Conservation (phyloP, 768 basidiomycete genomes). For the Chalciporus chontae region DNA sequence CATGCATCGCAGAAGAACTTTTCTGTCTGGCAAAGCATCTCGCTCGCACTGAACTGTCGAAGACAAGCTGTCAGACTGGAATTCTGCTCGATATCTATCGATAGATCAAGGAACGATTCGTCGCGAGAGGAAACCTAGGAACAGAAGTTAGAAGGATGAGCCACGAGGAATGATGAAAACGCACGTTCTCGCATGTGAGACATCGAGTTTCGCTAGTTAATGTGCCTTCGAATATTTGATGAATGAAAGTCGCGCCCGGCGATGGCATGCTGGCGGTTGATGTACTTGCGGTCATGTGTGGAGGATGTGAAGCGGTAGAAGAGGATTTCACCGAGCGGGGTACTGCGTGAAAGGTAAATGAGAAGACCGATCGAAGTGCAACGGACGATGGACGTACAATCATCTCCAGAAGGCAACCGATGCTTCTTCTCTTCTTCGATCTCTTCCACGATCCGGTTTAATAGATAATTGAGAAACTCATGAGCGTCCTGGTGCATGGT, state of each 20-base stretch:
- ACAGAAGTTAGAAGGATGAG: conserved; percentile 3
- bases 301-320: conserved; percentile 42
- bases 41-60: conserved; percentile 93
- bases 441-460: conserved; percentile 93
- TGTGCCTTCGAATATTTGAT: conserved; percentile 88
- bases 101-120: conserved; percentile 96
- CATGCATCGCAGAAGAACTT: conserved; percentile 99
- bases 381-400: conserved; percentile 48
- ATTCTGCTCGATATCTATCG: conserved; percentile 98
- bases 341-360: conserved; percentile 37
- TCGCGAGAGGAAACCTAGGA: conserved; percentile 84
- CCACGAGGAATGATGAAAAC: conserved; percentile 24
- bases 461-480: conserved; percentile 92
- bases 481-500: conserved; percentile 98
- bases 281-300: conserved; percentile 38
- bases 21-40: conserved; percentile 97
- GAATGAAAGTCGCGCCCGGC: conserved; percentile 74
- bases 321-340: conserved; percentile 58
- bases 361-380: conserved; percentile 4
- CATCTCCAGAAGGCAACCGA: conserved; percentile 49
- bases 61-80: conserved; percentile 95
- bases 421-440: conserved; percentile 68
- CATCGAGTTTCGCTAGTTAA: conserved; percentile 98
- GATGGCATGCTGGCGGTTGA: conserved; percentile 47
- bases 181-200: conserved; percentile 93